Base-by-base conservation (phyloP, 495 filamentous ascomycete species). In the Penicillium chermesinum region DNA sequence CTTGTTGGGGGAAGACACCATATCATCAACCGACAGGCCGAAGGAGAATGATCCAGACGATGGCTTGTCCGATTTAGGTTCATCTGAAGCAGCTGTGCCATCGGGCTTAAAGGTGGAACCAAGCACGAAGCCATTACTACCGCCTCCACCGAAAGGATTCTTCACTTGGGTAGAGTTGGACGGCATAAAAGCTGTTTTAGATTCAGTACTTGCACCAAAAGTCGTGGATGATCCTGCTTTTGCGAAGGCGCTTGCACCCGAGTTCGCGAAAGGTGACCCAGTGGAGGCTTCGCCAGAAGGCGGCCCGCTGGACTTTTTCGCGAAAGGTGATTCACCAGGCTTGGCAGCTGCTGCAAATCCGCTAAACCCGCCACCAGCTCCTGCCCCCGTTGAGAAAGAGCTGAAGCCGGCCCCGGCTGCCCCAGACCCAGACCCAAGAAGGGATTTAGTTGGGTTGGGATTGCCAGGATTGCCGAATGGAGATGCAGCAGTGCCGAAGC, bases 71-170 rank as follows among this genome's bases (percentile, higher is more conserved):
- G 76, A 65, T 32, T 79, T 77, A 8, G 80, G 73, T 15, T 64
- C 65, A 52, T 85, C 82, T 50, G 85, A 81, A 40, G 77, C 78
- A 18, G 78, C 78, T 42, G 75, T 70, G 7, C 76, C 76, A 59
- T 95, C 91, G 21, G 74, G 74, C 63, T 93, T 89, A 67, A 96
- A 96, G 12, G 81, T 85, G 36, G 85, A 87, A 2, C 79, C 83
- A 16, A 96, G 74, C 18, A 81, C 80, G 61, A 96, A 96, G 0
- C 77, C 74, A 42, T 65, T 54, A 13, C 52, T 15, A 16, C 43
- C 44, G 8, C 71, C 67, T 27, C 72, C 61, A 13, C 83, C 81
- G 61, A 89, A 84, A 4, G 66, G 61, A 8, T 64, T 65, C 34
- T 70, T 61, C 37, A 68, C 41, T 38, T 58, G 59, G 2, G 52